These are phyloP conservation scores for Trichosporon asahii DNA, from an alignment of 1,284 basidiomycete genomes.

Conservation along the genomic window DNA sequence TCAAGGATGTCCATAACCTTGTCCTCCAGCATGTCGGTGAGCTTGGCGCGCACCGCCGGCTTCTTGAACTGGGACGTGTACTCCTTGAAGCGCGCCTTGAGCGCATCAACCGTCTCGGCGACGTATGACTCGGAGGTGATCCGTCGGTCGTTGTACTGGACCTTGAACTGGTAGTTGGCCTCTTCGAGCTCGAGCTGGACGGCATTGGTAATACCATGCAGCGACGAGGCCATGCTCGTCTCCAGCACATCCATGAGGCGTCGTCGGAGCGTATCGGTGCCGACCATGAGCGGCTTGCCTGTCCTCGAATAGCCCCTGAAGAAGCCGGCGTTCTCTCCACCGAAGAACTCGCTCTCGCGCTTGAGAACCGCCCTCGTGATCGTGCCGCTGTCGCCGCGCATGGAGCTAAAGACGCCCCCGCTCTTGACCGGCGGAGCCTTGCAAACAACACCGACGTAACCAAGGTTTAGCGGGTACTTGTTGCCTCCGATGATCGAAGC, in stretches of 20 bases:
- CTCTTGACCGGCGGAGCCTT: constrained; percentile 57
- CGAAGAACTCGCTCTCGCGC: constrained; percentile 79
- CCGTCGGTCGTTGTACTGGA: constrained; percentile 92
- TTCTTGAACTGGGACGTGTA: constrained; percentile 82
- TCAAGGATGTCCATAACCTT: constrained; percentile 96
- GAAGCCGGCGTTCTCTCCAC: constrained; percentile 57
- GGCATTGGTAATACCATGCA: constrained; percentile 93
- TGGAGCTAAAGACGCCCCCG: constrained; percentile 49
- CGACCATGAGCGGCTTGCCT: constrained; percentile 63
- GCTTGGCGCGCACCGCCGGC: constrained; percentile 78
- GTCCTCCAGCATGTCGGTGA: constrained; percentile 90
- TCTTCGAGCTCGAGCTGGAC: constrained; percentile 97
- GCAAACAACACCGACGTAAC: constrained; percentile 96
- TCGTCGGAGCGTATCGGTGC: constrained; percentile 81
- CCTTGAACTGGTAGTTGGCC: constrained; percentile 95
- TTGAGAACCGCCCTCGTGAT: constrained; percentile 60
- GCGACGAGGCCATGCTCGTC: constrained; percentile 90
- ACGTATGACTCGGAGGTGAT: constrained; percentile 96
- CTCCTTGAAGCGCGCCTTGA: constrained; percentile 88
- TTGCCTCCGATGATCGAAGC: constrained; percentile 80
- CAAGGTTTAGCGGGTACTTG: constrained; percentile 93
- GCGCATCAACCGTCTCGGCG: constrained; percentile 88
- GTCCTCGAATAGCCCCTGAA: constrained; percentile 27
- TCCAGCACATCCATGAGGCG: constrained; percentile 95
- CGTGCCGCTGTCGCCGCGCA: constrained; percentile 41